phyloP scores from a whole-genome alignment of 139 green algal genomes.

The Spirogloea muscicola region DNA sequence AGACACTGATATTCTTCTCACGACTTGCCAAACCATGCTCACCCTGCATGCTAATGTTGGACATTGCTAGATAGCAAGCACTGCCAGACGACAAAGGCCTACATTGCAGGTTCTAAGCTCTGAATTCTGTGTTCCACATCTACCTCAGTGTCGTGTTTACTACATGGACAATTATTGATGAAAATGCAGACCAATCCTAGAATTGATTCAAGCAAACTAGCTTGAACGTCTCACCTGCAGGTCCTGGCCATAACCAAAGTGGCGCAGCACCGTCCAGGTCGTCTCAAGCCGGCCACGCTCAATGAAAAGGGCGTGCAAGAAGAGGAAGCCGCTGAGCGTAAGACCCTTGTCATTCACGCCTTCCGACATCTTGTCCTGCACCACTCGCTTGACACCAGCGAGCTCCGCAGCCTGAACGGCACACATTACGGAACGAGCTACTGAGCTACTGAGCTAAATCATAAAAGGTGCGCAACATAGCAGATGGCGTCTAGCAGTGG shows the following conservation, averaged over 20 bases:
- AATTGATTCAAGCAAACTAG: too few species aligned
- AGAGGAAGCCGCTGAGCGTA: constrained; percentile 86
- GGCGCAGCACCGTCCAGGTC: constrained; percentile 68
- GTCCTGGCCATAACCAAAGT: constrained; percentile 29
- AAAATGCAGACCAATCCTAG: too few species aligned
- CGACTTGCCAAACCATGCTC: too few species aligned
- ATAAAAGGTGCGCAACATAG: not conserved
- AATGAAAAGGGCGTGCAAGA: constrained; percentile 92
- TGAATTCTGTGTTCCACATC: too few species aligned
- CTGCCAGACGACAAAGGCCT: too few species aligned
- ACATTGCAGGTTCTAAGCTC: too few species aligned
- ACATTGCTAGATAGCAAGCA: too few species aligned
- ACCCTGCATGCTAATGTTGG: too few species aligned
- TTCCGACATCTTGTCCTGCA: constrained; percentile 66
- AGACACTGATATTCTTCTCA: too few species aligned
- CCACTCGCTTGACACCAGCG: constrained; percentile 78
- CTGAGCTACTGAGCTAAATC: constrained; percentile 45
- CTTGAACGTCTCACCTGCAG: constrained; percentile 22
- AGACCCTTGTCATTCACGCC: constrained; percentile 58
- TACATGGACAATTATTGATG: too few species aligned
- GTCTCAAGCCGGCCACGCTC: constrained; percentile 85
- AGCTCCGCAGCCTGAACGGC: constrained; percentile 81
- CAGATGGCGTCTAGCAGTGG: not conserved
- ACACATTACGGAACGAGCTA: constrained; percentile 64
- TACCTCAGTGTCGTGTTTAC: too few species aligned